phyloP scores from a whole-genome alignment of 2,329 filamentous ascomycete genomes.

The Neonectria hederae region DNA sequence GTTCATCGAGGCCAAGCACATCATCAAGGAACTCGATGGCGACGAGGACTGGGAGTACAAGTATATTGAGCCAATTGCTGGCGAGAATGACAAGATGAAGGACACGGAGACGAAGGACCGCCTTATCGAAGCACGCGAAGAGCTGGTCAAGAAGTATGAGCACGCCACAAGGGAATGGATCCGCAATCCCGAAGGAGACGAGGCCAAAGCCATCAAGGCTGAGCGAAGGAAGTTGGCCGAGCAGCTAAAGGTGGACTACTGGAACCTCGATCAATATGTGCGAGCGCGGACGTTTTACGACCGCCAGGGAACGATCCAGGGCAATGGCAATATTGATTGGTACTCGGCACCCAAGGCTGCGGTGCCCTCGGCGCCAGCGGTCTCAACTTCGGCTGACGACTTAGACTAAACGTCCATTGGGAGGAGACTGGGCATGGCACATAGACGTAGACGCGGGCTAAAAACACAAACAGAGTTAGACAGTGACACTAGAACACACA shows the following conservation, averaged over 20 bases:
- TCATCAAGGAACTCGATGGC: constrained; percentile 86
- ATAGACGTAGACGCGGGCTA: constrained; percentile 16
- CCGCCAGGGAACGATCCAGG: constrained; percentile 75
- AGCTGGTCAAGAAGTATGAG: constrained; percentile 79
- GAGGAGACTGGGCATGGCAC: constrained; percentile 5
- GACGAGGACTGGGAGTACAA: constrained; percentile 85
- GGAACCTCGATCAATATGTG: constrained; percentile 88
- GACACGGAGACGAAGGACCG: constrained; percentile 69
- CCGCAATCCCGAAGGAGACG: constrained; percentile 49
- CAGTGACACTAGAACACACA: constrained; percentile 31
- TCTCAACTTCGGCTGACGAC: constrained; percentile 55
- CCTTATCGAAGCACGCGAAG: constrained; percentile 70
- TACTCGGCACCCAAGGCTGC: constrained; percentile 58
- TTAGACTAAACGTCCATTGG: constrained; percentile 51
- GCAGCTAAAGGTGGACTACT: constrained; percentile 79
- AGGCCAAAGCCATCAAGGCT: constrained; percentile 60
- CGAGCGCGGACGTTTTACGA: constrained; percentile 88
- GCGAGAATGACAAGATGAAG: constrained; percentile 82
- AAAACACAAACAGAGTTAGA: constrained; percentile 18
- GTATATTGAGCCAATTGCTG: constrained; percentile 78
- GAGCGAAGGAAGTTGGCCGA: constrained; percentile 70
- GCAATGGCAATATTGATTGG: constrained; percentile 75
- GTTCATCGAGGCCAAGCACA: constrained; percentile 75
- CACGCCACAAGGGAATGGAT: constrained; percentile 81
- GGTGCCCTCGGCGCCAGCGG: constrained; percentile 27